Base-by-base conservation (phyloP, 2,329 filamentous ascomycete genomes). In the Scytalidium lignicola region DNA sequence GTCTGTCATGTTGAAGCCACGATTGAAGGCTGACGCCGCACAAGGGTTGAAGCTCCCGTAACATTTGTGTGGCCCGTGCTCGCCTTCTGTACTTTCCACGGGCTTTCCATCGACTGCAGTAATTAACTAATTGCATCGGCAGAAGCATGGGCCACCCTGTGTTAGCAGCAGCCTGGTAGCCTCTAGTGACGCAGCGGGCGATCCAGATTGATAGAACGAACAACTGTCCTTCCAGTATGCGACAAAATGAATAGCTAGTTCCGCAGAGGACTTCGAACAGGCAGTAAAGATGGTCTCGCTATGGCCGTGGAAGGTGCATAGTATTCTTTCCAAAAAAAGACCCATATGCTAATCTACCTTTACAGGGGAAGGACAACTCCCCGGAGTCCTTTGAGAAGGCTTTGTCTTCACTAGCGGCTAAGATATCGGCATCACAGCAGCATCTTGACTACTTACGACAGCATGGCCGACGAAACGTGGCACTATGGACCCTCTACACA, bases 311-410 rank as follows among this genome's bases (percentile, higher is more conserved):
- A 83, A 81, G 74, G 87, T 90, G 69, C 61, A 74, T 65, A 46
- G 46, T 21, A 32, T 29, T 29, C 18, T 32, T 13, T 13, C 8
- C 5, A n/a, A n/a, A 37, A 37, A 17, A 46, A 62, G 39, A 59
- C 58, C 49, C 45, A n/a, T 43, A 18, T 43, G 19, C 46, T 49
- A 19, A 54, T 10, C 23, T 26, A 44, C 42, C 22, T 48, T 41
- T 50, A 41, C 61, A 95, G 90, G 80, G 82, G 69, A 80, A 88
- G 63, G 80, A 86, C 66, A 86, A 80, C 65, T 95, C 91, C 57
- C 86, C 93, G 21, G 91, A 90, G 46, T 88, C 86, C 3, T 99
- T 97, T 65, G 93, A 99, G 72, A 96, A 91, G 74, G 83, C 86
- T 2, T 83, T 99, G 23, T 88, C 90, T 9, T 77, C 82, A 20